Evolutionary conservation across 2,329 filamentous ascomycete species (phyloP).

Genomic region (Beauveria sp.): DNA sequence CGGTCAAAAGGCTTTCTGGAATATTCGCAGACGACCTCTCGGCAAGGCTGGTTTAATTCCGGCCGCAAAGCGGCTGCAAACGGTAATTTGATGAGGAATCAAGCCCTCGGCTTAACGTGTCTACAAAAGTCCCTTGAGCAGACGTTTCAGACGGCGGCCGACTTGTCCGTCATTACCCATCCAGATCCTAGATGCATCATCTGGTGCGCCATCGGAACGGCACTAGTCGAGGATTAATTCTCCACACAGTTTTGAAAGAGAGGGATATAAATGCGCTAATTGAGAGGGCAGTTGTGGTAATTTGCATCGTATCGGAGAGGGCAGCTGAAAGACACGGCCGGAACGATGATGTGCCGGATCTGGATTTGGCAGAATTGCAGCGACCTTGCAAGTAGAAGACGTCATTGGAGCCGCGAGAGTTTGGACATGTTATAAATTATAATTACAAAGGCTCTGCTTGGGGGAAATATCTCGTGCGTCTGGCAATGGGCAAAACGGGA

Average conservation of each 20-base stretch:
- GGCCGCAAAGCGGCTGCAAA: constrained; percentile 38
- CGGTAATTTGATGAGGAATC: constrained; percentile 46
- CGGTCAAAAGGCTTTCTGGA: constrained; percentile 28
- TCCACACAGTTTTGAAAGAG: constrained; percentile 34
- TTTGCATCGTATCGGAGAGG: constrained; percentile 18
- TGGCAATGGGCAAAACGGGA: constrained; percentile 30
- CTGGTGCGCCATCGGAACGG: constrained; percentile 39
- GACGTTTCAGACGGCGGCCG: constrained; percentile 35
- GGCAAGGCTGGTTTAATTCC: constrained; percentile 32
- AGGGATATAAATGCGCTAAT: constrained; percentile 34
- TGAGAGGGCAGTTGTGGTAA: constrained; percentile 31
- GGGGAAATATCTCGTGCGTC: constrained; percentile 35
- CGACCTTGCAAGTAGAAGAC: constrained; percentile 24
- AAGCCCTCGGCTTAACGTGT: constrained; percentile 40
- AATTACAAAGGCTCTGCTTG: constrained; percentile 37
- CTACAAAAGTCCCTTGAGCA: constrained; percentile 31
- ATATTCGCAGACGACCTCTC: constrained; percentile 32
- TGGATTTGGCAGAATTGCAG: constrained; percentile 30
- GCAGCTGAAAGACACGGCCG: constrained; percentile 17
- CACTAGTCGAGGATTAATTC: constrained; percentile 38
- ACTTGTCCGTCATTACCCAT: constrained; percentile 33
- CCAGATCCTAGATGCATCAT: constrained; percentile 44
- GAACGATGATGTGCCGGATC: constrained; percentile 20
- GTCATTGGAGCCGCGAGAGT: constrained; percentile 27
- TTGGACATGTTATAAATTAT: constrained; percentile 25